These are phyloP conservation scores for Kluyveromyces dobzhanskii DNA, from an alignment of 805 yeast genomes.

Conservation along the genomic window DNA sequence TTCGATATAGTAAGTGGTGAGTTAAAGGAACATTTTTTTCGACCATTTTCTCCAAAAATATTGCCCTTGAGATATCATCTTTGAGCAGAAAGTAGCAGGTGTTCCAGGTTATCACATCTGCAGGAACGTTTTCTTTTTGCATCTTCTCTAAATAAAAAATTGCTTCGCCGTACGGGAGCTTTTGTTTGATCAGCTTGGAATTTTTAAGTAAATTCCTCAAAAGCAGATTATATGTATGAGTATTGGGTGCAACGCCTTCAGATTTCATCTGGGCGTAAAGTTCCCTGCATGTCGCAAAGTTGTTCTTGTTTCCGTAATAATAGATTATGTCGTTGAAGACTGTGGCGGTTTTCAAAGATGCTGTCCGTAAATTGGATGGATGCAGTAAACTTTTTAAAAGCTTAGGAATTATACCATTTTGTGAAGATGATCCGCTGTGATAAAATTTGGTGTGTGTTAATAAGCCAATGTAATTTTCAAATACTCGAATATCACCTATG, in stretches of 20 bases:
- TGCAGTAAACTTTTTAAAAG: slow-evolving; percentile 34
- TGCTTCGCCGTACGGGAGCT: slow-evolving; percentile 21
- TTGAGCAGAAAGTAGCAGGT: slow-evolving; percentile 27
- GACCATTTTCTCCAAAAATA: slow-evolving; percentile 27
- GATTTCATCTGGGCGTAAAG: slow-evolving; percentile 34
- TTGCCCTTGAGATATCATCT: slow-evolving; percentile 28
- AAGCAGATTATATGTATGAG: slow-evolving; percentile 34
- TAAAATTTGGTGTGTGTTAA: slow-evolving; percentile 33
- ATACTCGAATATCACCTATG: slow-evolving; percentile 14
- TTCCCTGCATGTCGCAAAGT: slow-evolving; percentile 35
- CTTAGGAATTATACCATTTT: slow-evolving; percentile 32
- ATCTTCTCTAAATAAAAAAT: slow-evolving; percentile 27
- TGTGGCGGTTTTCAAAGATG: slow-evolving; percentile 23
- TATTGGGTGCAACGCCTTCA: slow-evolving; percentile 28
- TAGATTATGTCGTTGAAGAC: slow-evolving; percentile 33
- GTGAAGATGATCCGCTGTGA: slow-evolving; percentile 29
- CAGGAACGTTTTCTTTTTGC: slow-evolving; percentile 20
- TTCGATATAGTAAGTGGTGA: slow-evolving; percentile 18
- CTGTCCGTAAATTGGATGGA: slow-evolving; percentile 30
- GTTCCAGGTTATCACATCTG: slow-evolving; percentile 34
- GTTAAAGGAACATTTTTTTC: slow-evolving; percentile 28
- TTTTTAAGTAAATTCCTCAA: slow-evolving; percentile 24
- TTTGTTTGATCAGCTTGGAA: slow-evolving; percentile 22
- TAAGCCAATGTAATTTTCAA: slow-evolving; percentile 29
- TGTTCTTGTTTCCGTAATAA: slow-evolving; percentile 31